phyloP scores from a whole-genome alignment of 768 basidiomycete species.

The Gelatoporia subvermispora region DNA sequence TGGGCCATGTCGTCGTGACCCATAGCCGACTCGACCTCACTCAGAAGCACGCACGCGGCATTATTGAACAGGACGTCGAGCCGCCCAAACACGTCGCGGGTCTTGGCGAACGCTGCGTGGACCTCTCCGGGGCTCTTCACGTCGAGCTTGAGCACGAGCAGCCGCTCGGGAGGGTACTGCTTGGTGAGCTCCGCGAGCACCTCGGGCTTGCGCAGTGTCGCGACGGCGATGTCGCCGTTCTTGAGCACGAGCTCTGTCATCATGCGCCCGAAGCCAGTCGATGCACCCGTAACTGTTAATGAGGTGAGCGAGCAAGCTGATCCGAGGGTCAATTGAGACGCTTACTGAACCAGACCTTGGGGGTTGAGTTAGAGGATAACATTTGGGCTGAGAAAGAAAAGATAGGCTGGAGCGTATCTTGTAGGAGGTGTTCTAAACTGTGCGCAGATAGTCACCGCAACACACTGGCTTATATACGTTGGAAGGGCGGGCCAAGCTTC shows the following conservation, averaged over 20 bases:
- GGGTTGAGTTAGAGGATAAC: too few relatives aligned
- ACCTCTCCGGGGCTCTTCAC: constrained; percentile 9
- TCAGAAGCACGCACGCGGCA: constrained; percentile 11
- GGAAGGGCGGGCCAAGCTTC: too few relatives aligned
- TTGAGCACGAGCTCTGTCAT: constrained; percentile 17
- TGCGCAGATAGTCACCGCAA: too few relatives aligned
- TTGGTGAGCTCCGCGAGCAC: constrained; percentile 16
- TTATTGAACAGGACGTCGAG: constrained; percentile 24
- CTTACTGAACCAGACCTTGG: constrained; percentile 20
- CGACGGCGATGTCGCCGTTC: constrained; percentile 20
- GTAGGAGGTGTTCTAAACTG: too few relatives aligned
- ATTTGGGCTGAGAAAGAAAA: too few relatives aligned
- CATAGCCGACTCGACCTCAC: constrained; percentile 17
- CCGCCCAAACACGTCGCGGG: constrained; percentile 10
- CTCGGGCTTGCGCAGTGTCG: constrained; percentile 20
- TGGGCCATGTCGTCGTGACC: constrained; percentile 7
- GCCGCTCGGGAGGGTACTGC: constrained; percentile 9
- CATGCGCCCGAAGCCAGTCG: constrained; percentile 19
- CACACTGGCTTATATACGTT: too few relatives aligned
- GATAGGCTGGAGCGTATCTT: too few relatives aligned
- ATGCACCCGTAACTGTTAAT: constrained; percentile 20
- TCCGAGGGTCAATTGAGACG: background rate
- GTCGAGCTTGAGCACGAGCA: constrained; percentile 19
- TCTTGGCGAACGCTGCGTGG: constrained; percentile 12
- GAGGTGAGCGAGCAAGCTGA: background rate